These are phyloP conservation scores for Russula abietina DNA, from an alignment of 768 basidiomycete genomes.

Conservation along the genomic window DNA sequence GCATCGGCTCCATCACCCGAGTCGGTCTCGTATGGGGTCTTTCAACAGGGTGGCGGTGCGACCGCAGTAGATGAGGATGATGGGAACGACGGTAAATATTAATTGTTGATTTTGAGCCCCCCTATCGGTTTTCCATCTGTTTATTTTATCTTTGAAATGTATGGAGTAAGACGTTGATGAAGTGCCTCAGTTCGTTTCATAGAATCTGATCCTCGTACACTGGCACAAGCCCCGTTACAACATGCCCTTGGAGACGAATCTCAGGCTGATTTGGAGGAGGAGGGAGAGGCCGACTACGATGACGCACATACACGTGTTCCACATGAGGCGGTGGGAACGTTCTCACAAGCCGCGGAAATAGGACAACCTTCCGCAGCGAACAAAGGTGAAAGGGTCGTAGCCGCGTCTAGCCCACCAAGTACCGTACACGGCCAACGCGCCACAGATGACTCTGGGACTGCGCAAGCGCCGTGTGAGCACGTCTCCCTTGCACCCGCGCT, in stretches of 20 bases:
- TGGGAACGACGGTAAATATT: slow-evolving; percentile 41
- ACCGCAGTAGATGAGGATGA: slow-evolving; percentile 24
- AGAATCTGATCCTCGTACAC: slow-evolving; percentile 19
- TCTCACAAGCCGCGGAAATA: neutral
- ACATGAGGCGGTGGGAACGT: slow-evolving; percentile 14
- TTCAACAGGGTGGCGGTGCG: slow-evolving; percentile 20
- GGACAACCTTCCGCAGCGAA: neutral
- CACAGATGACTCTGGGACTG: neutral
- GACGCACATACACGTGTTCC: slow-evolving; percentile 18
- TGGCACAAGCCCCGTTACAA: slow-evolving; percentile 13
- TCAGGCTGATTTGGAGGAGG: neutral
- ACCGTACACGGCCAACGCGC: slow-evolving; percentile 1
- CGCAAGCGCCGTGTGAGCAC: neutral
- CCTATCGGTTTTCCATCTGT: slow-evolving; percentile 25
- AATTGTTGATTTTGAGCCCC: slow-evolving; percentile 27
- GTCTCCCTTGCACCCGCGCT: slow-evolving; percentile 7
- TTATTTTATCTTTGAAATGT: slow-evolving; percentile 20
- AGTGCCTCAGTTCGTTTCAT: slow-evolving; percentile 16
- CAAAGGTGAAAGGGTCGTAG: slow-evolving; percentile 11
- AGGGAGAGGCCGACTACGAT: slow-evolving; percentile 5
- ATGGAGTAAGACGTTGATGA: slow-evolving; percentile 24
- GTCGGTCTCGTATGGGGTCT: slow-evolving; percentile 2
- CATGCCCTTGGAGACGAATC: slow-evolving; percentile 4
- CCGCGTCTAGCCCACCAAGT: slow-evolving; percentile 6
- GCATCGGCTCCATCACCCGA: slow-evolving; percentile 1